phyloP scores from a whole-genome alignment of 2,329 filamentous ascomycete genomes.

The Phialocephala sp. region DNA sequence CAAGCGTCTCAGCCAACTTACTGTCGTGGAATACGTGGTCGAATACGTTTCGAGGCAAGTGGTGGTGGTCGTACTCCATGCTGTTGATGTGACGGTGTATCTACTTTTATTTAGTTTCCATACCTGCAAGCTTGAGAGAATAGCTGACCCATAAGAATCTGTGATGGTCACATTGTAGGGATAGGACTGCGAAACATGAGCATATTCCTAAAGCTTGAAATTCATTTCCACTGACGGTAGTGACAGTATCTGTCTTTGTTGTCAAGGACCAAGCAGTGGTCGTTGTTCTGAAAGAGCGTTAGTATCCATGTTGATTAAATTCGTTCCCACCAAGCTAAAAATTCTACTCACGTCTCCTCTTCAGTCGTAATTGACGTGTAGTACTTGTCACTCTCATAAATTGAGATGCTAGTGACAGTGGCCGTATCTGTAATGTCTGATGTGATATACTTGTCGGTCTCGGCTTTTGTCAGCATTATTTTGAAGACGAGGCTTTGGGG shows the following conservation, averaged over 20 bases:
- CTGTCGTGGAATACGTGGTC: constrained; percentile 18
- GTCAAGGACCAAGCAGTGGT: constrained; percentile 19
- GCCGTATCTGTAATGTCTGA: background rate
- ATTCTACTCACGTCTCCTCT: constrained; percentile 13
- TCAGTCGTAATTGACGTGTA: constrained; percentile 4
- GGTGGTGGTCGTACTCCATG: constrained; percentile 25
- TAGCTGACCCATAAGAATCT: constrained; percentile 26
- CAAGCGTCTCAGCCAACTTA: background rate
- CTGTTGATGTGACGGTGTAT: constrained; percentile 29
- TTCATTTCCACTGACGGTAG: constrained; percentile 18
- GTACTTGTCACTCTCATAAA: constrained; percentile 5
- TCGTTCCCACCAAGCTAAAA: background rate
- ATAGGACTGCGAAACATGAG: constrained; percentile 21
- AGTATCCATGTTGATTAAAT: background rate
- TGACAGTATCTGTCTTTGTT: constrained; percentile 21
- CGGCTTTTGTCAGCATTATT: background rate
- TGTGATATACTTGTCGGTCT: background rate
- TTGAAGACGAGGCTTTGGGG: background rate
- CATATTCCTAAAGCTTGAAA: background rate
- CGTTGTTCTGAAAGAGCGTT: constrained; percentile 4
- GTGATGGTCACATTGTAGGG: constrained; percentile 31
- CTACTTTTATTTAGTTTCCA: constrained; percentile 1
- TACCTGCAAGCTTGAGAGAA: background rate
- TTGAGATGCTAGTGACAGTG: background rate
- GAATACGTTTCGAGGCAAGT: constrained; percentile 8